Percentiles rank a stretch among this genome's conserved stretches.
These are phyloP conservation scores for Haematococcus sp. DNA, from an alignment of 139 green algal genomes.

Conservation along the genomic window DNA sequence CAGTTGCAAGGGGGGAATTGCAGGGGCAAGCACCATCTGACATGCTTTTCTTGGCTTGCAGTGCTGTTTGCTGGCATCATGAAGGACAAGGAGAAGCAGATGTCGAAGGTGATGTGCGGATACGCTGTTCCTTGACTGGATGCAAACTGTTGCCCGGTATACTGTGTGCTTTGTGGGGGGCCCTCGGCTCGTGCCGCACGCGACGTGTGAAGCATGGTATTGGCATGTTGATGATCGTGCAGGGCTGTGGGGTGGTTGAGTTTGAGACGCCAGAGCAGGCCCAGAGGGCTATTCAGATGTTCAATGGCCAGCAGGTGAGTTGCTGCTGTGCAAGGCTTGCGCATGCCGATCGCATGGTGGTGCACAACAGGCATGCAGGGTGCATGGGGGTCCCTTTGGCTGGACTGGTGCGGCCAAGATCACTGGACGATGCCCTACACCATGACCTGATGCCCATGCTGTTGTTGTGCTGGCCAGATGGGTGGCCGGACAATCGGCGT, in stretches of 20 bases:
- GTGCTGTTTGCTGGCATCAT: conserved; percentile 35
- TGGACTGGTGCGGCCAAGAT: no score
- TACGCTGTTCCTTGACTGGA: no score
- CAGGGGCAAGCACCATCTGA: neutral
- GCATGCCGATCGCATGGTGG: no score
- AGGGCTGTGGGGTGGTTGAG: conserved; percentile 81
- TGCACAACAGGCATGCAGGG: neutral
- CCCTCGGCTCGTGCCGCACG: no score
- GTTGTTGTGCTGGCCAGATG: conserved; percentile 13
- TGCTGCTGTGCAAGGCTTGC: no score
- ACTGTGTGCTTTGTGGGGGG: neutral
- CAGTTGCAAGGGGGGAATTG: neutral
- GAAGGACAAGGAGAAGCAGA: conserved; percentile 41
- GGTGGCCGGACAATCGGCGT: conserved; percentile 26
- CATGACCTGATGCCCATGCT: no score
- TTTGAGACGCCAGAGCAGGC: conserved; percentile 70
- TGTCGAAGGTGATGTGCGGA: conserved; percentile 31
- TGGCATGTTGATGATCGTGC: conserved; percentile 1
- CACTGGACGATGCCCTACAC: no score
- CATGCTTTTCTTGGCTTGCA: conserved; percentile 6
- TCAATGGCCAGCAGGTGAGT: conserved; percentile 59
- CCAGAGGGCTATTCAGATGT: conserved; percentile 56
- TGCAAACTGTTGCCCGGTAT: neutral
- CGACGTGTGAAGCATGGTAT: no score
- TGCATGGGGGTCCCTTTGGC: neutral